Evolutionary conservation across 2,329 filamentous ascomycete genomes (phyloP).

Genomic region (Hysterium pulicare): DNA sequence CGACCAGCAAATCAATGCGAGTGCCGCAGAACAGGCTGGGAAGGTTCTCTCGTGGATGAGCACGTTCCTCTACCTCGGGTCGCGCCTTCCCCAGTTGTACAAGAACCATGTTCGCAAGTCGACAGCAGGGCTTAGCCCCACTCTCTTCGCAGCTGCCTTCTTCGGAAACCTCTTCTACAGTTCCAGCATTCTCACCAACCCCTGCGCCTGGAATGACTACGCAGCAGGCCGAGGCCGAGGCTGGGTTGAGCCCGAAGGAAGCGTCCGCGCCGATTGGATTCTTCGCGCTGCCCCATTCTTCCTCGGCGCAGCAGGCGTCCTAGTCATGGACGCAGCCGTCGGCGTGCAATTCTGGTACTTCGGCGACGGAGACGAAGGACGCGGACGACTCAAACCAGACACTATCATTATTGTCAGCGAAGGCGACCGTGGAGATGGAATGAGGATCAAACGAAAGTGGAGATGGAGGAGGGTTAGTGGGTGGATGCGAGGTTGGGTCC

Average conservation of each 20-base stretch:
- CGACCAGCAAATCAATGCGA: conserved; percentile 13
- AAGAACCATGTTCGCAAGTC: conserved; percentile 63
- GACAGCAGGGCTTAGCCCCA: conserved; percentile 60
- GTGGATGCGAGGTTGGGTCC: conserved; percentile 66
- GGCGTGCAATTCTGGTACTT: conserved; percentile 62
- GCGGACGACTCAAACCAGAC: conserved; percentile 7
- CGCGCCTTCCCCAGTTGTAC: conserved; percentile 57
- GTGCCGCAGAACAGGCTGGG: conserved; percentile 34
- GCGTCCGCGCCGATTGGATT: conserved; percentile 55
- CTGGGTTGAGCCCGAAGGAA: conserved; percentile 58
- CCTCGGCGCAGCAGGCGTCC: conserved; percentile 62
- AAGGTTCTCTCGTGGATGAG: conserved; percentile 44
- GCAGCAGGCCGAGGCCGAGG: conserved; percentile 53
- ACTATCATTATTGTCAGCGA: neutral
- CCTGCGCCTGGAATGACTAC: conserved; percentile 59
- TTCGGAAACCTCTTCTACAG: conserved; percentile 68
- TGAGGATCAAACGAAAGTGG: conserved; percentile 33
- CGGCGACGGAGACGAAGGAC: conserved; percentile 40
- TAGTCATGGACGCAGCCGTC: conserved; percentile 60
- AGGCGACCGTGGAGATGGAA: neutral
- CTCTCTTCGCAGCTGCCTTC: conserved; percentile 65
- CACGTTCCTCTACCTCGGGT: conserved; percentile 40
- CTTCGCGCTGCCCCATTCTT: conserved; percentile 60
- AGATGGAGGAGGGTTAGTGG: conserved; percentile 58
- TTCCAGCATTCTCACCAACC: conserved; percentile 59